Conservation (phyloP, 2,329 filamentous ascomycete species). For the Onygenales sp. region DNA sequence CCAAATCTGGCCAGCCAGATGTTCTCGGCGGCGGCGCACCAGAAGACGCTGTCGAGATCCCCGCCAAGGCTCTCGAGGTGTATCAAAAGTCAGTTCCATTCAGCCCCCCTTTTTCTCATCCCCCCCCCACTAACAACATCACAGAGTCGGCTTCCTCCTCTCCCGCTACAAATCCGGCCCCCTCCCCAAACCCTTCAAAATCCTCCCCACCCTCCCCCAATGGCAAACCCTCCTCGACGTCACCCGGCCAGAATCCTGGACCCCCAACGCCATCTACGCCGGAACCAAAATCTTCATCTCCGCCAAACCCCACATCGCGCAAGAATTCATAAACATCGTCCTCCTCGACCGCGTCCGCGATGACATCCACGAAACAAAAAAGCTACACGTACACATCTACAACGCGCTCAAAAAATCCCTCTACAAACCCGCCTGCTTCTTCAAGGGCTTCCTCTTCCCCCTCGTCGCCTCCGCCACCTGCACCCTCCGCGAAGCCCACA, state of each 20-base stretch:
- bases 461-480: slow-evolving; percentile 78
- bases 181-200: slow-evolving; percentile 94
- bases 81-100: slow-evolving; percentile 62
- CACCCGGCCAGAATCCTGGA: slow-evolving; percentile 71
- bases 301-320: slow-evolving; percentile 66
- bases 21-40: slow-evolving; percentile 46
- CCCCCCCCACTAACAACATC: slow-evolving; percentile 6
- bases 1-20: slow-evolving; percentile 39
- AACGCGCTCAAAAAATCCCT: slow-evolving; percentile 84
- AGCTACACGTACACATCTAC: slow-evolving; percentile 92
- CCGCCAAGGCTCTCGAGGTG: slow-evolving; percentile 85
- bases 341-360: slow-evolving; percentile 85
- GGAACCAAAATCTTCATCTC: slow-evolving; percentile 90
- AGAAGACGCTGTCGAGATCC: slow-evolving; percentile 77
- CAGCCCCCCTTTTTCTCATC: background rate
- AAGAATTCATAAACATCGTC: slow-evolving; percentile 78
- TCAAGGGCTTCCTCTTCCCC: slow-evolving; percentile 92
- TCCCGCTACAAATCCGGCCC: slow-evolving; percentile 94
- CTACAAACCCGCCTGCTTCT: slow-evolving; percentile 92
- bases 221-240: slow-evolving; percentile 84
- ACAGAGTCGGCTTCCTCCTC: slow-evolving; percentile 72
- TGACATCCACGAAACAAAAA: slow-evolving; percentile 88
- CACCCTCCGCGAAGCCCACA: slow-evolving; percentile 83
- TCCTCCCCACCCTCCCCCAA: slow-evolving; percentile 80
- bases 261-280: slow-evolving; percentile 74